phyloP scores from a whole-genome alignment of 1,284 basidiomycete genomes.

The Melampsora americana region DNA sequence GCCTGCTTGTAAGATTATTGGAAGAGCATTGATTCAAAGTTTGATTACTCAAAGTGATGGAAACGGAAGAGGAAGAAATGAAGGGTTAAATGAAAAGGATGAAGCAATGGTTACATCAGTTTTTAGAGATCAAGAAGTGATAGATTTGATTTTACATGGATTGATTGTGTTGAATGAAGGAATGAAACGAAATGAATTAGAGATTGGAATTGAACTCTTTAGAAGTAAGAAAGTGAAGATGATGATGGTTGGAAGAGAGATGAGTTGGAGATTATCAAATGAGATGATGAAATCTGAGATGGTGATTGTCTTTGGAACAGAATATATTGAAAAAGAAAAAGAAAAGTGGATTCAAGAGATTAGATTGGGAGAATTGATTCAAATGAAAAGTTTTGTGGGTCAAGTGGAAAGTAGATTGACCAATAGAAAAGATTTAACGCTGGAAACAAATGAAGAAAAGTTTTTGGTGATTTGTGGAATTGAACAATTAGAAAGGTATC shows the following conservation, averaged over 20 bases:
- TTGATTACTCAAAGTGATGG: slow-evolving; percentile 69
- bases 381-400: slow-evolving; percentile 49
- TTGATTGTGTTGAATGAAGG: slow-evolving; percentile 82
- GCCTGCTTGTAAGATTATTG: slow-evolving; percentile 71
- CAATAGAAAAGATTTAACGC: background rate
- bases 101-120: slow-evolving; percentile 61
- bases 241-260: slow-evolving; percentile 74
- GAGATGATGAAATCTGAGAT: slow-evolving; percentile 73
- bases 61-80: slow-evolving; percentile 53
- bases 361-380: slow-evolving; percentile 49
- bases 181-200: slow-evolving; percentile 68
- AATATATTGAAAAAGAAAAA: slow-evolving; percentile 58
- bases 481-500: slow-evolving; percentile 48
- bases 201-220: slow-evolving; percentile 76
- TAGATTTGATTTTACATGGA: slow-evolving; percentile 78
- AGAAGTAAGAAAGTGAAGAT: slow-evolving; percentile 76
- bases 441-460: slow-evolving; percentile 45
- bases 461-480: slow-evolving; percentile 52
- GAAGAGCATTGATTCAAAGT: slow-evolving; percentile 82
- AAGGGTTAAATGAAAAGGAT: slow-evolving; percentile 53
- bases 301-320: slow-evolving; percentile 88
- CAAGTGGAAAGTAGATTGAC: no score
- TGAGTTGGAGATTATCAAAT: slow-evolving; percentile 63
- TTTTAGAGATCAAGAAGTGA: slow-evolving; percentile 66
- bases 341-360: slow-evolving; percentile 46